These are phyloP conservation scores for Hysterium pulicare DNA, from an alignment of 2,329 filamentous ascomycete species.

Conservation along the genomic window DNA sequence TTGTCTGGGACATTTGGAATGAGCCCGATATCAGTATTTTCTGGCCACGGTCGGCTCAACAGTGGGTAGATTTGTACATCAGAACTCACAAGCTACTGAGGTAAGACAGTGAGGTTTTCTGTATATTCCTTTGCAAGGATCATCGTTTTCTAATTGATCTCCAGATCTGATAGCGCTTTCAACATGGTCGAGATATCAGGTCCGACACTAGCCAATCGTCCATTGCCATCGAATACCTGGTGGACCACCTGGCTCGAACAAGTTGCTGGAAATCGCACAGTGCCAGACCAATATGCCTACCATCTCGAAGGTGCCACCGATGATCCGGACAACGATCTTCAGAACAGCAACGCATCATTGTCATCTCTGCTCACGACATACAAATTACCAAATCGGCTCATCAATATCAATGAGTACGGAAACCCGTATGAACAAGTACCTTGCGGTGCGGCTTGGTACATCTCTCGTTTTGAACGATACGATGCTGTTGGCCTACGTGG, in stretches of 20 bases:
- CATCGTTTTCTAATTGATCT: slow-evolving; percentile 9
- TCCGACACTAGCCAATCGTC: slow-evolving; percentile 40
- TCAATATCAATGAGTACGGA: slow-evolving; percentile 53
- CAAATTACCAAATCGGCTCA: slow-evolving; percentile 29
- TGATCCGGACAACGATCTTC: slow-evolving; percentile 24
- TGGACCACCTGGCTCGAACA: slow-evolving; percentile 40
- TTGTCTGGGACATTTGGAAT: slow-evolving; percentile 54
- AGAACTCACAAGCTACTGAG: slow-evolving; percentile 39
- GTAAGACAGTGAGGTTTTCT: slow-evolving; percentile 15
- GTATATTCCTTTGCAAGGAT: no score
- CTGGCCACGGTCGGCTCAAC: slow-evolving; percentile 34
- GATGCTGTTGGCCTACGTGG: slow-evolving; percentile 43
- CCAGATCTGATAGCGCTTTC: background rate
- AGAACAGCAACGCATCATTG: slow-evolving; percentile 8
- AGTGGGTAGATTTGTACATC: slow-evolving; percentile 41
- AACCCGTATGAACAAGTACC: slow-evolving; percentile 41
- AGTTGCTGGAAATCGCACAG: slow-evolving; percentile 34
- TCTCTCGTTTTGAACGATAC: slow-evolving; percentile 46
- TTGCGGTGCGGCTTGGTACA: slow-evolving; percentile 43
- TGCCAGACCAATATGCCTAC: slow-evolving; percentile 46
- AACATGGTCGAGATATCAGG: slow-evolving; percentile 1
- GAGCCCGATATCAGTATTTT: slow-evolving; percentile 47
- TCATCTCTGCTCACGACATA: slow-evolving; percentile 20
- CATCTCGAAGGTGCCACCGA: slow-evolving; percentile 38
- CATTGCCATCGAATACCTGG: slow-evolving; percentile 36